phyloP scores from a whole-genome alignment of 495 filamentous ascomycete species.

The Oleoguttula mirabilis region DNA sequence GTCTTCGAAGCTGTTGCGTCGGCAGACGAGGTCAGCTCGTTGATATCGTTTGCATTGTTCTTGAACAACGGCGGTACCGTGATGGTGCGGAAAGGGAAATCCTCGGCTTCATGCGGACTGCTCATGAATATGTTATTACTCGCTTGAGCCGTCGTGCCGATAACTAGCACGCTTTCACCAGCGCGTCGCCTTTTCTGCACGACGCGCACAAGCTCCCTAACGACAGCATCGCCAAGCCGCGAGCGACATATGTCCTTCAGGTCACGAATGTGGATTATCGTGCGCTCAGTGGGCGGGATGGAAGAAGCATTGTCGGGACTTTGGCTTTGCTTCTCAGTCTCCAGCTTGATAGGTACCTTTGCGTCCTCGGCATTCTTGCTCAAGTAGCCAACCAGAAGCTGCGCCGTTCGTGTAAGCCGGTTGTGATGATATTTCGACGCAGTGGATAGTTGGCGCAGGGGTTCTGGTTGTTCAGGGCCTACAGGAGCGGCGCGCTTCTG shows the following conservation, averaged over 20 bases:
- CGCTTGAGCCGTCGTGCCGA: conserved; percentile 47
- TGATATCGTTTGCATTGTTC: background rate
- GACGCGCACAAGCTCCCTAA: conserved; percentile 54
- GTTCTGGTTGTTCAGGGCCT: background rate
- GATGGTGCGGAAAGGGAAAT: conserved; percentile 38
- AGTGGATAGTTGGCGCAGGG: background rate
- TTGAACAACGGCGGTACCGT: conserved; percentile 8
- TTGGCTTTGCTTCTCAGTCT: background rate
- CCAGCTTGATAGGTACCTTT: background rate
- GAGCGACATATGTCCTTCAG: conserved; percentile 60
- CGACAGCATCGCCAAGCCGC: conserved; percentile 46
- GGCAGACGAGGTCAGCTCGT: background rate
- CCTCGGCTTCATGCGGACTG: conserved; percentile 19
- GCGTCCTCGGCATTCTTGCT: background rate
- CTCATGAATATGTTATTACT: background rate
- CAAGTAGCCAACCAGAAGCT: background rate
- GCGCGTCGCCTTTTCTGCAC: conserved; percentile 55
- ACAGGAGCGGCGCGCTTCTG: conserved; percentile 1
- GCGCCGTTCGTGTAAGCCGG: background rate
- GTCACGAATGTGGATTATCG: conserved; percentile 69
- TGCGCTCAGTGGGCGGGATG: too few species aligned
- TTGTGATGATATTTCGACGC: background rate
- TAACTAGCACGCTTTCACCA: conserved; percentile 59
- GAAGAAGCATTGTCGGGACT: too few species aligned
- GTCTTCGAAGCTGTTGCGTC: background rate